phyloP scores from a whole-genome alignment of 345 rosid species.

The Eucalyptus camaldulensis region DNA sequence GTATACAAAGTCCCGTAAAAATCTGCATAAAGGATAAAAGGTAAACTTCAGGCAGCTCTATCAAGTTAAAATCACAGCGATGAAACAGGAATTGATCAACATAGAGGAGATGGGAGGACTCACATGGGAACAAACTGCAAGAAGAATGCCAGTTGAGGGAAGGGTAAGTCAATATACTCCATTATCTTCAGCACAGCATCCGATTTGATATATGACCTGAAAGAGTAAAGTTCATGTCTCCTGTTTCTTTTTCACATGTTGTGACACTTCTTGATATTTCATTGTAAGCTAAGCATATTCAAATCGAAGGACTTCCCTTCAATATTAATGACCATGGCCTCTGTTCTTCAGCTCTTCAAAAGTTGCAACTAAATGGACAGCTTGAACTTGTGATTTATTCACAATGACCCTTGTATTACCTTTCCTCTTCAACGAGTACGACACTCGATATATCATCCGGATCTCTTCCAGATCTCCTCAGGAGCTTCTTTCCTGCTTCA shows the following conservation, averaged over 20 bases:
- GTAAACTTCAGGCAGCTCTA: not conserved
- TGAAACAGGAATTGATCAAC: not conserved
- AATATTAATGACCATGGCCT: not conserved
- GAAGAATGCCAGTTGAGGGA: constrained; percentile 73
- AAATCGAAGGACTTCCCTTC: not conserved
- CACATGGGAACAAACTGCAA: constrained; percentile 62
- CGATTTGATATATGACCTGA: constrained; percentile 77
- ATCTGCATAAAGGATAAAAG: constrained; percentile 17
- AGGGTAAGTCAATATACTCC: constrained; percentile 76
- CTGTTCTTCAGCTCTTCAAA: not conserved
- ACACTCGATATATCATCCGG: constrained; percentile 95
- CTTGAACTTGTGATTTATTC: not conserved
- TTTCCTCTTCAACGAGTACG: constrained; percentile 67
- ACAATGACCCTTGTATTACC: constrained; percentile 4
- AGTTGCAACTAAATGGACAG: not conserved
- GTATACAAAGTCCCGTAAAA: constrained; percentile 52
- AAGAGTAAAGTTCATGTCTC: not conserved
- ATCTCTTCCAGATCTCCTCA: constrained; percentile 84
- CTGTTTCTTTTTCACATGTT: not conserved
- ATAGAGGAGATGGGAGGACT: constrained; percentile 3
- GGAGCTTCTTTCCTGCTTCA: constrained; percentile 61
- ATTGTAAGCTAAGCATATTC: not conserved
- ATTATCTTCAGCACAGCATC: constrained; percentile 83
- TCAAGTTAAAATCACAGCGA: fast-evolving
- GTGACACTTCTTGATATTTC: not conserved